A percentile compares a stretch with the other conserved stretches of the same genome.
These are phyloP conservation scores for Eucalyptus regnans DNA, from an alignment of 345 rosid species.

Conservation along the genomic window DNA sequence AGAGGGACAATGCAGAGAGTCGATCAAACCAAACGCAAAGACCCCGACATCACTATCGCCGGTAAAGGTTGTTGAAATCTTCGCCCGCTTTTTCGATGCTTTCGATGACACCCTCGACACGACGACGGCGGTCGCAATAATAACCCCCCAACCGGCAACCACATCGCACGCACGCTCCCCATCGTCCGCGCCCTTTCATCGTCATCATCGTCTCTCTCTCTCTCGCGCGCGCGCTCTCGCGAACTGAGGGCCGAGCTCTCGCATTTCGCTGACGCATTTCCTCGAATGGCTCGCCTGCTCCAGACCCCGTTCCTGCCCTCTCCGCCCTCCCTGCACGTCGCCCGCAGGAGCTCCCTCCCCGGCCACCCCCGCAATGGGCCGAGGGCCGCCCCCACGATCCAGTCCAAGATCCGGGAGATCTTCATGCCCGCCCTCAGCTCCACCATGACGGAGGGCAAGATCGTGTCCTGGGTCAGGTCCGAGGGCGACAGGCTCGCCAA, in stretches of 20 bases:
- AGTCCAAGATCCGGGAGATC: slow-evolving; percentile 87
- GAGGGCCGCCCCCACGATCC: background rate
- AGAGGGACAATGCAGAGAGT: background rate
- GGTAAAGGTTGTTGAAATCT: slow-evolving; percentile 43
- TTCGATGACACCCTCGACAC: slow-evolving; percentile 12
- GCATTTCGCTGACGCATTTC: background rate
- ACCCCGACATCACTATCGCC: slow-evolving; percentile 1
- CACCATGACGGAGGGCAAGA: slow-evolving; percentile 93
- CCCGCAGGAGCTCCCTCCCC: background rate
- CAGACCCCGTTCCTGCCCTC: slow-evolving; percentile 48
- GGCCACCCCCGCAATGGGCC: background rate
- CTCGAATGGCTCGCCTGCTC: slow-evolving; percentile 50
- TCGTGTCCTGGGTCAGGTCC: slow-evolving; percentile 87
- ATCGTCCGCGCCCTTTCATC: background rate
- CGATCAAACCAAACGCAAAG: background rate
- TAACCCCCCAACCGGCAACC: background rate
- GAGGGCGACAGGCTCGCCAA: slow-evolving; percentile 86
- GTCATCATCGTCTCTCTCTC: background rate
- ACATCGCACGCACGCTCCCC: background rate
- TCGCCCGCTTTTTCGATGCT: slow-evolving; percentile 59
- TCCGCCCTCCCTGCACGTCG: slow-evolving; percentile 3
- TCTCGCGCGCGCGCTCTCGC: background rate
- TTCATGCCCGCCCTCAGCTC: slow-evolving; percentile 99
- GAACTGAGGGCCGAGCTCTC: background rate
- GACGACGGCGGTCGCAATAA: background rate